Percentiles rank a stretch among this genome's conserved stretches.
phyloP scores from a whole-genome alignment of 768 basidiomycete species.

The Hygrophorus pudorinus region DNA sequence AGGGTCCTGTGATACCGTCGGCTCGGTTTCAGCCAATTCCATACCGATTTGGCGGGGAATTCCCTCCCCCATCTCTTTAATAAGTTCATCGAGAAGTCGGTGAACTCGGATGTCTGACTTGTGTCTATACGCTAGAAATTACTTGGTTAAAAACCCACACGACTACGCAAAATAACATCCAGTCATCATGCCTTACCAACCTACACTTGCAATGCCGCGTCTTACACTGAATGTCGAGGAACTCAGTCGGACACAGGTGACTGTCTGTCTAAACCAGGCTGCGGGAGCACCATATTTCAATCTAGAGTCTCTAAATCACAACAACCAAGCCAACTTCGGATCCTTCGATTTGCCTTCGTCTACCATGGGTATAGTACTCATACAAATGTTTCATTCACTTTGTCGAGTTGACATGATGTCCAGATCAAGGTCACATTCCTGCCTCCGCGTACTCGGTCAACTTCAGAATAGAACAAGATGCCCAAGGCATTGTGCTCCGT shows the following conservation, averaged over 20 bases:
- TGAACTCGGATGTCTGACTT: no score
- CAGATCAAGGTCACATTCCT: background rate
- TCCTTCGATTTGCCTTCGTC: background rate
- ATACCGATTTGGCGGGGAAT: no score
- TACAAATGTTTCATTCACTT: background rate
- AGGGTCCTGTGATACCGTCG: no score
- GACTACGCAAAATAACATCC: no score
- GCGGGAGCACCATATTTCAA: background rate
- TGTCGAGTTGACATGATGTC: background rate
- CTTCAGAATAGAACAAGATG: background rate
- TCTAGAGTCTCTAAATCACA: background rate
- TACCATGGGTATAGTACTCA: background rate
- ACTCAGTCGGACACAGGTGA: background rate
- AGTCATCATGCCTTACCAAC: no score
- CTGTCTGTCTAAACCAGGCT: background rate
- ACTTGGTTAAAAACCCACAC: no score
- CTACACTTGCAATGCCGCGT: background rate
- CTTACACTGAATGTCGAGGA: slow-evolving; percentile 2
- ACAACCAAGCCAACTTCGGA: background rate
- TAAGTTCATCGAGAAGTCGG: no score
- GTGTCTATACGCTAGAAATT: no score
- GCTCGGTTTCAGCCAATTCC: no score
- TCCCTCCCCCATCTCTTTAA: no score
- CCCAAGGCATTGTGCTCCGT: background rate
- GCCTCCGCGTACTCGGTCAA: background rate